Evolutionary conservation across 2,329 filamentous ascomycete species (phyloP).

Genomic region (Penicillium italicum): DNA sequence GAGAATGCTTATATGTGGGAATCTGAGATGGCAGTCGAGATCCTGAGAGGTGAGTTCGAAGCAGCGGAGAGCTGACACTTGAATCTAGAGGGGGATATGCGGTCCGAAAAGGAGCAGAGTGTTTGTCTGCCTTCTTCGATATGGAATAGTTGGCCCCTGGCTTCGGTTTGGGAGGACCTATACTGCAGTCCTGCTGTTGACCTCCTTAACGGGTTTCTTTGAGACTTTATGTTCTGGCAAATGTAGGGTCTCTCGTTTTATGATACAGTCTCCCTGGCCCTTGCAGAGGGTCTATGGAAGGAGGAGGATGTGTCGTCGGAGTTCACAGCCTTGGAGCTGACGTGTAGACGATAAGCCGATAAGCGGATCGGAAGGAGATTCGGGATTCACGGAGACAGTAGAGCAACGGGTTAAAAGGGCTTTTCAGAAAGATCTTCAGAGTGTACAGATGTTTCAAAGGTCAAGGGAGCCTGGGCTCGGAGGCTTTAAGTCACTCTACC

Average conservation of each 20-base stretch:
- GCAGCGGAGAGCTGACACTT: constrained; percentile 1
- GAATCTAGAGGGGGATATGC: background rate
- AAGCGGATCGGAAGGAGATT: constrained; percentile 4
- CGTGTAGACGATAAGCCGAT: constrained; percentile 11
- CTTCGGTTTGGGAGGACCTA: constrained; percentile 1
- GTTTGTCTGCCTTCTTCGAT: constrained; percentile 5
- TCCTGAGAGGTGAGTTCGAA: constrained; percentile 24
- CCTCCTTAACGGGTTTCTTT: background rate
- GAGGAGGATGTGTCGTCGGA: background rate
- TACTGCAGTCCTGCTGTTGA: background rate
- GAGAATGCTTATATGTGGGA: background rate
- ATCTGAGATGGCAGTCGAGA: constrained; percentile 4
- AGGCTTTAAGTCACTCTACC: background rate
- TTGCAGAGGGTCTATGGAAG: background rate
- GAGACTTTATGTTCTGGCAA: background rate
- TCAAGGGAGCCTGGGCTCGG: background rate
- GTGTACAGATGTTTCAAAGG: background rate
- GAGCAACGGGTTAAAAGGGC: background rate
- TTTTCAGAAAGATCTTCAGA: background rate
- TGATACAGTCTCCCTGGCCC: background rate
- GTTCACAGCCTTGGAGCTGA: constrained; percentile 3
- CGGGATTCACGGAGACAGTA: background rate
- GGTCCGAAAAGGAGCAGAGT: background rate
- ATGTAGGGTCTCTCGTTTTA: background rate
- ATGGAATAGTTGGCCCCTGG: constrained; percentile 6